Base-by-base conservation (phyloP, 345 rosid genomes). In the Odontarrhena argentea region DNA sequence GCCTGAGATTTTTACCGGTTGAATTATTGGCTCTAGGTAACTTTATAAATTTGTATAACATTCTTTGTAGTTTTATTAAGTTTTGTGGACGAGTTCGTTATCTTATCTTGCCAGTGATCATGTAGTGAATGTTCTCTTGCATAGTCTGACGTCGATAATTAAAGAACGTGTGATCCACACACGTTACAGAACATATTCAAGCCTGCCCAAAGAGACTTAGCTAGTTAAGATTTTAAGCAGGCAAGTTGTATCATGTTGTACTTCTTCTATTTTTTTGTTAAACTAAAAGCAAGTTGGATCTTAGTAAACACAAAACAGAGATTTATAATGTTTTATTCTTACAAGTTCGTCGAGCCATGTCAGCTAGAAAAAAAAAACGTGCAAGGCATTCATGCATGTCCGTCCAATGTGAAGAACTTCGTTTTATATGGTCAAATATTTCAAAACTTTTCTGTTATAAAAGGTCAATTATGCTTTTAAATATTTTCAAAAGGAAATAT, bases 121-220 rank as follows among this genome's bases (percentile, higher is more conserved):
- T 32, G 36, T 32, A 18, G 18, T 46, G 35, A 34, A 46, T 14
- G 25, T 18, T 9, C 13, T 60, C 51, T 44, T 60, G 9, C 52
- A 44, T 60, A 28, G 2, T 26, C 24, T 26, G 37, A 26, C 37
- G 35, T 26, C 28, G 18, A 37, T 41, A 43, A 8, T 44, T 8
- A 66, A 13, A 37, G 55, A 55, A 55, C 71, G 69, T 68, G 58
- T 68, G 50, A 44, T 58, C 66, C 59, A 68, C 58, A 60, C 51
- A 68, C 59, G 32, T 8, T 18, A 34, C n/a, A 9, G 34, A 26
- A 28, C 40, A 13, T 40, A 40, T 6, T 18, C 28, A 14, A 34
- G 30, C 7, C 42, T 52, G 8, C 41, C 30, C 1, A 52, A 15
- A 5, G 44, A 42, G 22, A 3, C 3, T 18, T 18, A 18, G 22